Evolutionary conservation across 257 asterid genomes (phyloP).

Genomic region (Coffea eugenioides): DNA sequence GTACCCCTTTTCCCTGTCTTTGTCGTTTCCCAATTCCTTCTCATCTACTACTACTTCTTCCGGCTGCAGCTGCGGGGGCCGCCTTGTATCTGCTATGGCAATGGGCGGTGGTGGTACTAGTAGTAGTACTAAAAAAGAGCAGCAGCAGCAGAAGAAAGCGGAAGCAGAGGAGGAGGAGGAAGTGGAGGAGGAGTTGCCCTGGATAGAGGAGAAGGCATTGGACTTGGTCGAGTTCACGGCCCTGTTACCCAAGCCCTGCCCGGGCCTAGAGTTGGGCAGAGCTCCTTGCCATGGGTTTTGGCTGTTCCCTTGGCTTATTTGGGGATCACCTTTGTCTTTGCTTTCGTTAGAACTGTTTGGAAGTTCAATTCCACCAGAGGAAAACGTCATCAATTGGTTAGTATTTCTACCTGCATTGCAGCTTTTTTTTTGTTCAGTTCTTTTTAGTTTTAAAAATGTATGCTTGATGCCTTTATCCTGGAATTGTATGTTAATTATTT

Average conservation of each 20-base stretch:
- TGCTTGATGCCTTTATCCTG: not conserved
- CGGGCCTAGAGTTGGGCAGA: conserved; percentile 87
- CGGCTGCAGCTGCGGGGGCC: not conserved
- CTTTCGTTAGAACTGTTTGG: conserved; percentile 72
- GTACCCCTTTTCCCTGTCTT: no score
- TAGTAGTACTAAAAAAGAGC: conserved; percentile 16
- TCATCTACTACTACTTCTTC: no score
- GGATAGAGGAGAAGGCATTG: conserved; percentile 98
- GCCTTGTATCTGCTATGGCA: not conserved
- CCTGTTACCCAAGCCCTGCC: conserved; percentile 94
- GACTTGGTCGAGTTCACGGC: conserved; percentile 91
- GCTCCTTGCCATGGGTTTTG: conserved; percentile 88
- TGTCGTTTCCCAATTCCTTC: not conserved
- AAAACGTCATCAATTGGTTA: conserved; percentile 77
- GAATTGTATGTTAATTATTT: no score
- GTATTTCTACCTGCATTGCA: not conserved
- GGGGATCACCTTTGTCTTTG: conserved; percentile 76
- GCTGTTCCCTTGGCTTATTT: conserved; percentile 81
- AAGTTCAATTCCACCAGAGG: conserved; percentile 77
- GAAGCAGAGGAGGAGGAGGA: conserved; percentile 70
- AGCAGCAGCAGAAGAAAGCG: conserved; percentile 18
- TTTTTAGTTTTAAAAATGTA: no score
- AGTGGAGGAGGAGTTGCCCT: conserved; percentile 90
- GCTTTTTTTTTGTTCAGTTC: not conserved
- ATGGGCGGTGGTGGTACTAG: not conserved